Base-by-base conservation (phyloP, 768 basidiomycete genomes). In the Gautieria morchelliformis region DNA sequence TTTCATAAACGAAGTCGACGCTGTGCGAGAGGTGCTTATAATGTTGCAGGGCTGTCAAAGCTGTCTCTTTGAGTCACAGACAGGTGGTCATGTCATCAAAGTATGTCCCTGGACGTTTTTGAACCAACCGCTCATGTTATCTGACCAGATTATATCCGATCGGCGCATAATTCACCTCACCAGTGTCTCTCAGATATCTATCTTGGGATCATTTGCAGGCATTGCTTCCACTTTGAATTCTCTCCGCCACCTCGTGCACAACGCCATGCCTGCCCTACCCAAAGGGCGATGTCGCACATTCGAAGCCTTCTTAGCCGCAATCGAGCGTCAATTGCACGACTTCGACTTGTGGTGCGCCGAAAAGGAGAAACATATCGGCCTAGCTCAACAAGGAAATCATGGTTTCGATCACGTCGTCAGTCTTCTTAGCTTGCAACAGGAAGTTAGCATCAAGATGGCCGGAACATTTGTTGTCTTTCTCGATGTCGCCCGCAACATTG, bases 221-320 rank as follows among this genome's bases (percentile, higher is more conserved):
- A 74, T 70, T 6, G 83, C 87, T 5, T 84, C 84, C 7, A 79
- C 75, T 3, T 62, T 85, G 5, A 78, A 81, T 55, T 81, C 79
- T 52, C 75, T 91, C 14, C 78, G 88, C 37, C 72, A 73, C 44
- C 89, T 90, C 66, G 71, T 76, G n/a, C 7, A 14, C 19, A 24
- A 47, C 32, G 30, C 47, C 46, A 3, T 42, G 35, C 9, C n/a
- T 27, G 63, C 71, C 5, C 81, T 82, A 10, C 78, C 77, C 33
- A 33, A 32, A 41, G 20, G 47, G 9, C 24, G 11, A 7, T 54
- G 48, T 27, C 52, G 58, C 15, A 89, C 87, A 0, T 69, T 88
- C n/a, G 87, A 92, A 66, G 90, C 90, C 0, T 90, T 90, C 65
- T 80, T 85, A 1, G 87, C 90, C 56, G 88, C 87, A 0, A 70